phyloP scores from a whole-genome alignment of 2,329 filamentous ascomycete genomes.

The Beauveria pseudobassiana region DNA sequence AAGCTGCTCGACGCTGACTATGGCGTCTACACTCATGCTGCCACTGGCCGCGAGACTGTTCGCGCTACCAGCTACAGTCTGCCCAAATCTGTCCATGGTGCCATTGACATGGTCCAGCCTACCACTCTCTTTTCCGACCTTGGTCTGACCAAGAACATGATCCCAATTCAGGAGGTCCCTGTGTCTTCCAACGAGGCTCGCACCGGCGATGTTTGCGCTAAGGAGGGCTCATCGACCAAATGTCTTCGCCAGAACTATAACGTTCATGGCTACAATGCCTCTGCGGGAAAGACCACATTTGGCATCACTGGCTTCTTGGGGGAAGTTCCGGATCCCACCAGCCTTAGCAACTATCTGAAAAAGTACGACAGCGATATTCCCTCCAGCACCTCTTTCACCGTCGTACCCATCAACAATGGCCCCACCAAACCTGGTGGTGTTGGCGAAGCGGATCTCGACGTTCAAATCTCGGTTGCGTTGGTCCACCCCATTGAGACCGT shows the following conservation, averaged over 20 bases:
- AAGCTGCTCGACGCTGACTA: constrained; percentile 10
- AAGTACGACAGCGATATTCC: constrained; percentile 7
- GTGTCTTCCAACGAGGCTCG: neutral
- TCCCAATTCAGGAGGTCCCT: neutral
- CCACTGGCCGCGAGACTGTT: constrained; percentile 6
- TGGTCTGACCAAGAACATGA: neutral
- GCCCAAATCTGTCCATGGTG: neutral
- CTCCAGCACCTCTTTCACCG: neutral
- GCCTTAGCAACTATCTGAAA: constrained; percentile 5
- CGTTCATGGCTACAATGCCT: constrained; percentile 1
- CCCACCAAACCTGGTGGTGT: neutral
- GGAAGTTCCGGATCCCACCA: neutral
- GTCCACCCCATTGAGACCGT: constrained; percentile 7
- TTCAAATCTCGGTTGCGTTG: constrained; percentile 8
- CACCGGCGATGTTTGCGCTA: neutral
- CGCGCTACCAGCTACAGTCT: constrained; percentile 13
- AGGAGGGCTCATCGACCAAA: neutral
- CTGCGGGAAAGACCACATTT: neutral
- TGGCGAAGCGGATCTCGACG: constrained; percentile 10
- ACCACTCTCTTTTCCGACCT: constrained; percentile 12
- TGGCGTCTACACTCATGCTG: constrained; percentile 2
- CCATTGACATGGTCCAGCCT: constrained; percentile 11
- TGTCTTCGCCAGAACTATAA: constrained; percentile 11
- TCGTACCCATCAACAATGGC: constrained; percentile 4
- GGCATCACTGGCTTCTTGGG: constrained; percentile 9